phyloP scores from a whole-genome alignment of 306 rosid genomes.

The Rosa rugosa region DNA sequence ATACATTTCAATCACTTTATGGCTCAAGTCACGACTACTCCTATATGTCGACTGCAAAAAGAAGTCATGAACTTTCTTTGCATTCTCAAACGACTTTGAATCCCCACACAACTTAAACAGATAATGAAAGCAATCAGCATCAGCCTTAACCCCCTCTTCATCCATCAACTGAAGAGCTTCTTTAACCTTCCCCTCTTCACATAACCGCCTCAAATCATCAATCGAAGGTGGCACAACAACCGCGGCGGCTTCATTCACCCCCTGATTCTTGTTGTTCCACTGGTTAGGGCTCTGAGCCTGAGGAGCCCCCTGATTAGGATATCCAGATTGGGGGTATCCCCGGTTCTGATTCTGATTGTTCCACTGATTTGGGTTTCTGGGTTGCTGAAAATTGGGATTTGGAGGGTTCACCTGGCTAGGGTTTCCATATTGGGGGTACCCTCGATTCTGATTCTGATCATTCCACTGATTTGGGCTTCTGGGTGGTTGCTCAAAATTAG shows the following conservation, averaged over 20 bases:
- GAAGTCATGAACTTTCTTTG: conserved; percentile 74
- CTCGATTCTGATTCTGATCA: not conserved
- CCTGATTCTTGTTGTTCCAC: conserved; percentile 36
- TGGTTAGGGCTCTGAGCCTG: conserved; percentile 26
- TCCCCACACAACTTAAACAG: conserved; percentile 60
- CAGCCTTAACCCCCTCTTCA: conserved; percentile 72
- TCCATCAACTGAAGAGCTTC: conserved; percentile 70
- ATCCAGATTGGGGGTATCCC: conserved; percentile 27
- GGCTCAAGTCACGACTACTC: conserved; percentile 52
- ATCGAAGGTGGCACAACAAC: conserved; percentile 35
- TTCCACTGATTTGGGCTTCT: conserved; percentile 1
- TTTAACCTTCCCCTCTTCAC: conserved; percentile 63
- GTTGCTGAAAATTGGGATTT: conserved; percentile 40
- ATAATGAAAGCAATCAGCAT: conserved; percentile 52
- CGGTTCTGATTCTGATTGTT: conserved; percentile 30
- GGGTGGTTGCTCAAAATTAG: not conserved
- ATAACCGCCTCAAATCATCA: conserved; percentile 52
- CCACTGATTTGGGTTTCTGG: conserved; percentile 37
- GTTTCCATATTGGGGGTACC: conserved; percentile 11
- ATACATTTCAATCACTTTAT: conserved; percentile 75
- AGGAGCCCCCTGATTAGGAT: conserved; percentile 38
- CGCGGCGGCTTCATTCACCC: conserved; percentile 26
- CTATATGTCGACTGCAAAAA: conserved; percentile 72
- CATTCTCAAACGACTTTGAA: conserved; percentile 62
- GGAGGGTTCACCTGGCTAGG: conserved; percentile 22